Evolutionary conservation across 805 yeast species (phyloP).

Genomic region (Saturnispora hagleri): DNA sequence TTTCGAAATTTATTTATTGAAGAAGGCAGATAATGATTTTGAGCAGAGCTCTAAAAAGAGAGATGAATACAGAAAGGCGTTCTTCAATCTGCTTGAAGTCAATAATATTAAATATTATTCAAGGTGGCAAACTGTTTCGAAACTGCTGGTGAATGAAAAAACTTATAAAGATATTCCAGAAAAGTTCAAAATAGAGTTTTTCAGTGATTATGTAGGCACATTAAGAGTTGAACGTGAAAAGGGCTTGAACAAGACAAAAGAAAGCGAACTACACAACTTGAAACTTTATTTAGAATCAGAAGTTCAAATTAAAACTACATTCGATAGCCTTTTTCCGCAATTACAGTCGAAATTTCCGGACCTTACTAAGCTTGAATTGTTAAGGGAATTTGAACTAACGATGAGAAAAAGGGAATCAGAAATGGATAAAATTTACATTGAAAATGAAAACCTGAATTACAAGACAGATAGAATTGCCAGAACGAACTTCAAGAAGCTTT

Average conservation of each 20-base stretch:
- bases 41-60: slow-evolving; percentile 42
- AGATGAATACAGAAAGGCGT: slow-evolving; percentile 49
- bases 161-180: slow-evolving; percentile 55
- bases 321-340: neutral
- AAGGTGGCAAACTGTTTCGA: slow-evolving; percentile 53
- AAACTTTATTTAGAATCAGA: slow-evolving; percentile 34
- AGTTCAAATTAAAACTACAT: neutral
- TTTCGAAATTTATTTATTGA: slow-evolving; percentile 57
- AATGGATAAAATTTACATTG: slow-evolving; percentile 23
- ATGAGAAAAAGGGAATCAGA: slow-evolving; percentile 21
- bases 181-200: slow-evolving; percentile 44
- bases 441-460: slow-evolving; percentile 34
- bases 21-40: slow-evolving; percentile 41
- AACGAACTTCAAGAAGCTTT: slow-evolving; percentile 41
- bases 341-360: slow-evolving; percentile 39
- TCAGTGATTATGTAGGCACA: slow-evolving; percentile 37
- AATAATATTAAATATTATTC: slow-evolving; percentile 44
- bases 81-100: slow-evolving; percentile 35
- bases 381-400: slow-evolving; percentile 37
- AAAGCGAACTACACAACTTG: slow-evolving; percentile 45
- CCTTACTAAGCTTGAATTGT: slow-evolving; percentile 49
- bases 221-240: slow-evolving; percentile 30
- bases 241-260: slow-evolving; percentile 23
- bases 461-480: slow-evolving; percentile 60
- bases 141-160: slow-evolving; percentile 55